Evolutionary conservation across 2,329 filamentous ascomycete species (phyloP).

Genomic region (Botrytis squamosa): DNA sequence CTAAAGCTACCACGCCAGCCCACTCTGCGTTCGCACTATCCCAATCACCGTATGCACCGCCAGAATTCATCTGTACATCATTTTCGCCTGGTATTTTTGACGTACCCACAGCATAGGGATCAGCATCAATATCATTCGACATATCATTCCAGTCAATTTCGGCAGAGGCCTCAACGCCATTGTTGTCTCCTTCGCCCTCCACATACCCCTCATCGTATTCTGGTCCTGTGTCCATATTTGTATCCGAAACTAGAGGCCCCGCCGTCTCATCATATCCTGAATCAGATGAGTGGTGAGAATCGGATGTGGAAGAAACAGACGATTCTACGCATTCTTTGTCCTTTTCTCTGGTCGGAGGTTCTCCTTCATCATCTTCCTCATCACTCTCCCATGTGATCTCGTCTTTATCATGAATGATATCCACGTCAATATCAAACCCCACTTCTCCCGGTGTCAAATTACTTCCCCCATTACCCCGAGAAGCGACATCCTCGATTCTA

Average conservation of each 20-base stretch:
- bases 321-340: not conserved
- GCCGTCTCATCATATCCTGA: not conserved
- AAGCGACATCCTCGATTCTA: not conserved
- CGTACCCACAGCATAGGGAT: not conserved
- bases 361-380: not conserved
- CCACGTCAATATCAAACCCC: not conserved
- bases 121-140: slow-evolving; percentile 1
- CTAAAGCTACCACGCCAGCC: not conserved
- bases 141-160: slow-evolving; percentile 1
- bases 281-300: not conserved
- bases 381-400: slow-evolving; percentile 16
- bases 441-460: not conserved
- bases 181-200: not conserved
- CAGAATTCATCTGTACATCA: not conserved
- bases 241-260: not conserved
- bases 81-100: not conserved
- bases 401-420: not conserved
- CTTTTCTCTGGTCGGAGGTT: not conserved
- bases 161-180: not conserved
- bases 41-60: not conserved
- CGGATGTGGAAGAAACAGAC: not conserved
- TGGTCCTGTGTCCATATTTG: not conserved
- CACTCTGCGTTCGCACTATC: not conserved
- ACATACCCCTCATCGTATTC: not conserved
- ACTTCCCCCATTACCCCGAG: not conserved